Percentiles rank a stretch among this genome's conserved stretches.
Conservation (phyloP, 768 basidiomycete genomes). For the Russula ochroleuca region DNA sequence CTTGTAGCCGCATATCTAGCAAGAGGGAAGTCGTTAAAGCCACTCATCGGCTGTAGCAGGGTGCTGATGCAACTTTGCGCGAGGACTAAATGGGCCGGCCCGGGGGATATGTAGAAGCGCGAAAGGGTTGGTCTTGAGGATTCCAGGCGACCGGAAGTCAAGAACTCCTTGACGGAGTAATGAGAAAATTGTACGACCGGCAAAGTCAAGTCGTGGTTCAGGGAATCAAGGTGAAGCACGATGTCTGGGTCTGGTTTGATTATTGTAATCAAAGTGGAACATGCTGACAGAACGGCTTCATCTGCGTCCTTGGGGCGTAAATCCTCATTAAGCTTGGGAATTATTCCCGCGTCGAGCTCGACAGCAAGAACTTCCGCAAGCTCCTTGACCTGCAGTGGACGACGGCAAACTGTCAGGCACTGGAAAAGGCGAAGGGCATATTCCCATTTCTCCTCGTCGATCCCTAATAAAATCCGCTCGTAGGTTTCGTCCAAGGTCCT, state of each 20-base stretch:
- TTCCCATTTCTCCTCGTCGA: slow-evolving; percentile 7
- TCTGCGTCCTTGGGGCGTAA: slow-evolving; percentile 2
- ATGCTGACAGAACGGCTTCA: not conserved
- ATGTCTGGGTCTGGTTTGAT: not conserved
- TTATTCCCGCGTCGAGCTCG: not conserved
- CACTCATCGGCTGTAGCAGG: not conserved
- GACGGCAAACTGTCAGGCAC: not conserved
- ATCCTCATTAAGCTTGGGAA: not conserved
- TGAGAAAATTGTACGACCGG: slow-evolving; percentile 12
- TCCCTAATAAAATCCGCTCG: not conserved
- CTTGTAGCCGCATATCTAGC: not conserved
- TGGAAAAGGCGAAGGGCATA: slow-evolving; percentile 6
- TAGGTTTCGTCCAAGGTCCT: not conserved
- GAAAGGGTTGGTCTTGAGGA: not conserved
- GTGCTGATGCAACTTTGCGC: slow-evolving; percentile 9
- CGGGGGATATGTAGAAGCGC: not conserved
- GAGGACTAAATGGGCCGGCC: slow-evolving; percentile 1
- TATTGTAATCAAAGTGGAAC: slow-evolving; percentile 4
- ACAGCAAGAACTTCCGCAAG: slow-evolving; percentile 6
- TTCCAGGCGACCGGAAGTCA: slow-evolving; percentile 7
- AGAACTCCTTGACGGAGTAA: slow-evolving; percentile 9
- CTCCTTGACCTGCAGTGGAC: not conserved
- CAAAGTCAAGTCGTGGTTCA: not conserved
- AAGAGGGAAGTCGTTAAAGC: not conserved
- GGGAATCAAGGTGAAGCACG: too few species aligned